Conservation (phyloP, 106 monocot genomes). For the Iris macrosiphon region DNA sequence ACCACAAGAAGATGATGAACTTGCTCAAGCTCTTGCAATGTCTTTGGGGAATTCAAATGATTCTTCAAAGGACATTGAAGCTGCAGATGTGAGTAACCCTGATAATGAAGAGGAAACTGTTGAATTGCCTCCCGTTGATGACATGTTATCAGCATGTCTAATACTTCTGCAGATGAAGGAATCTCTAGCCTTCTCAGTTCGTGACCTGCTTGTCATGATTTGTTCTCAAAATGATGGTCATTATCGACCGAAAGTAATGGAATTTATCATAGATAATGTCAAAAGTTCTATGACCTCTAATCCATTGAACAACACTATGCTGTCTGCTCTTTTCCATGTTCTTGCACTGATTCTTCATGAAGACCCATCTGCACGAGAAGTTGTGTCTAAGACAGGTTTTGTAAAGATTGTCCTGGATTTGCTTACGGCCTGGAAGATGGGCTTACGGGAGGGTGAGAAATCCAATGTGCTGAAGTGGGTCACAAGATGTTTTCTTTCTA, state of each 20-base stretch:
- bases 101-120: constrained; percentile 51
- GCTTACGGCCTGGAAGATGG: constrained; percentile 61
- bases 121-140: constrained; percentile 73
- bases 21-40: constrained; percentile 96
- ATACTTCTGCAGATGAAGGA: constrained; percentile 75
- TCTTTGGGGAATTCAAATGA: constrained; percentile 74
- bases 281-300: constrained; percentile 37
- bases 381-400: constrained; percentile 61
- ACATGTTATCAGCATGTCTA: constrained; percentile 65
- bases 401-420: constrained; percentile 59
- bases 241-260: constrained; percentile 52
- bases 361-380: constrained; percentile 58
- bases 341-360: constrained; percentile 90
- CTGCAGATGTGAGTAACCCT: constrained; percentile 12
- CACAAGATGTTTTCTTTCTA: constrained; percentile 85
- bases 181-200: constrained; percentile 74
- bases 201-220: constrained; percentile 78
- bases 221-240: constrained; percentile 77
- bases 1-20: constrained; percentile 98
- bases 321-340: constrained; percentile 83
- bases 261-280: constrained; percentile 59
- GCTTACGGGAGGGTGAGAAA: constrained; percentile 32
- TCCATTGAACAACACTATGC: constrained; percentile 18
- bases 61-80: constrained; percentile 39
- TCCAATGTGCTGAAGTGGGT: constrained; percentile 81